Evolutionary conservation across 2,329 filamentous ascomycete species (phyloP).

Genomic region (Fusarium sulawesiense): DNA sequence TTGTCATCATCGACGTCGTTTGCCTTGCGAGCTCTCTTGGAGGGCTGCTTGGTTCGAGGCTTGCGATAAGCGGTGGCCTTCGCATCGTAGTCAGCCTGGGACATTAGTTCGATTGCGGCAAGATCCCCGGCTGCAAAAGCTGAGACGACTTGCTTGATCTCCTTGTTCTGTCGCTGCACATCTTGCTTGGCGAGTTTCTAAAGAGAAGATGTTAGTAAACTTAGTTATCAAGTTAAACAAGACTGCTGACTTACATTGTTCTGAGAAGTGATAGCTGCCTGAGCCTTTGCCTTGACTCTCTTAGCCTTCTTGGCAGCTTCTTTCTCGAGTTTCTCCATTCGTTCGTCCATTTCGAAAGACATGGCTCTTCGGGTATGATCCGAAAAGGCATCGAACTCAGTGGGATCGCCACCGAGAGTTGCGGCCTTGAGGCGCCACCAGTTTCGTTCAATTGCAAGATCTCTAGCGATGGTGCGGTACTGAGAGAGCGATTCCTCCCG

Average conservation of each 20-base stretch:
- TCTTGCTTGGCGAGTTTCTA: conserved; percentile 5
- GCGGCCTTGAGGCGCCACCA: conserved; percentile 47
- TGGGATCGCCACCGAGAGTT: conserved; percentile 37
- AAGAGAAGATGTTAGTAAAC: neutral
- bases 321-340: neutral
- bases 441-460: conserved; percentile 41
- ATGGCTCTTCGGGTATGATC: conserved; percentile 25
- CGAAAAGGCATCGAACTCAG: conserved; percentile 37
- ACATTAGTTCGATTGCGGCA: neutral
- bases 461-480: conserved; percentile 40
- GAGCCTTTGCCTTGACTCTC: neutral
- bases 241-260: conserved; percentile 11
- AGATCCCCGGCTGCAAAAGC: neutral
- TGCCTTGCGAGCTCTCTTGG: neutral
- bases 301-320: neutral
- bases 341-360: conserved; percentile 26
- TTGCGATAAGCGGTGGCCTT: neutral
- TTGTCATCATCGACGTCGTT: neutral
- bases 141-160: neutral
- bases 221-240: neutral
- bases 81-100: neutral
- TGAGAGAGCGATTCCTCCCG: conserved; percentile 46
- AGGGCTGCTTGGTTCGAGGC: neutral
- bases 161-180: neutral
- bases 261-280: conserved; percentile 5